Conservation (phyloP, 768 basidiomycete genomes). For the Boletus subcaerulescens region DNA sequence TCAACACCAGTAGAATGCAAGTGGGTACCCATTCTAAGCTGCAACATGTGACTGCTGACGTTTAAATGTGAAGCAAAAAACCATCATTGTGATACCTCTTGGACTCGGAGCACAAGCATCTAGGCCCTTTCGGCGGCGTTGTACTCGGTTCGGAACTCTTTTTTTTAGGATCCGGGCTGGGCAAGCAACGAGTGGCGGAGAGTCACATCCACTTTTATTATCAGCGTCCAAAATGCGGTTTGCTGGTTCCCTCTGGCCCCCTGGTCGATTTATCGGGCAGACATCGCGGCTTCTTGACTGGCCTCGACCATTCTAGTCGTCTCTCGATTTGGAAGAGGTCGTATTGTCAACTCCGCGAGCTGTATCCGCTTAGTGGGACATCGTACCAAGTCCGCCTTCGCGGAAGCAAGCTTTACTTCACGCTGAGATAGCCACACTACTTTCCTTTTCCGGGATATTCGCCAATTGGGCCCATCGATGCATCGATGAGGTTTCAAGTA, state of each 20-base stretch:
- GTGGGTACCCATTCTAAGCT: background rate
- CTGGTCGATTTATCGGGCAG: background rate
- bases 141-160: background rate
- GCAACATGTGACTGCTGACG: background rate
- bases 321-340: slow-evolving; percentile 30
- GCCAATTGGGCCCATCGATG: no score
- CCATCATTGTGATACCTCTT: background rate
- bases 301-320: slow-evolving; percentile 10
- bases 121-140: background rate
- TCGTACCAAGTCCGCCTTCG: slow-evolving; percentile 26
- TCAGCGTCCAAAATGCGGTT: background rate
- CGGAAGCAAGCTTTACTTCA: slow-evolving; percentile 19
- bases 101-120: background rate
- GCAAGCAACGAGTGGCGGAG: background rate
- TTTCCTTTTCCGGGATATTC: background rate
- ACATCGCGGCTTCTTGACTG: background rate
- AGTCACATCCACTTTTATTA: background rate
- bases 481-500: no score
- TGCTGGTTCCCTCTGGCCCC: background rate
- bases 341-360: slow-evolving; percentile 32
- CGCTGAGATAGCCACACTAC: background rate
- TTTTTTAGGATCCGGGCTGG: background rate
- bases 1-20: slow-evolving; percentile 4
- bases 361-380: slow-evolving; percentile 13
- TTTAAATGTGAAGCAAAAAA: background rate